Evolutionary conservation across 805 yeast species (phyloP).

Genomic region (Pichia kluyveri): DNA sequence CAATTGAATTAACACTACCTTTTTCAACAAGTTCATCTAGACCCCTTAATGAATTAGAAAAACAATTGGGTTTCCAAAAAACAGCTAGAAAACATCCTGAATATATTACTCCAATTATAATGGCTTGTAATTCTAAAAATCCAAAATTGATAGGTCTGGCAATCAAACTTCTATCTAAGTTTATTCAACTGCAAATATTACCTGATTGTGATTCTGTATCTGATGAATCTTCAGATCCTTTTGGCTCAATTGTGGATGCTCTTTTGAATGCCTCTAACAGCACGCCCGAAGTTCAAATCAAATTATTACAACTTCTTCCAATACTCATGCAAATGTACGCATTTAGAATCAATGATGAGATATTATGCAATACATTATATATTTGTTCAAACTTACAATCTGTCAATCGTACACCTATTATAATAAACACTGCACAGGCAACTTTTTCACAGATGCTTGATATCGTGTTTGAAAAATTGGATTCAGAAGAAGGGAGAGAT

Average conservation of each 20-base stretch:
- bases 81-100: constrained; percentile 28
- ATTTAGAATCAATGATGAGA: constrained; percentile 40
- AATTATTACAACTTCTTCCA: constrained; percentile 78
- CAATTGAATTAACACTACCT: constrained; percentile 37
- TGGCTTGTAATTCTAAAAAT: constrained; percentile 67
- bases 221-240: constrained; percentile 5
- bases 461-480: constrained; percentile 63
- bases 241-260: constrained; percentile 54
- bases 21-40: background rate
- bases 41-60: background rate
- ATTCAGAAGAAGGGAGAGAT: constrained; percentile 28
- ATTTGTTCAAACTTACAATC: constrained; percentile 69
- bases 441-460: constrained; percentile 81
- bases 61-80: background rate
- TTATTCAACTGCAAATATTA: constrained; percentile 47
- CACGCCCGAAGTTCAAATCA: constrained; percentile 67
- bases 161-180: constrained; percentile 57
- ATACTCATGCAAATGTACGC: constrained; percentile 59
- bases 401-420: constrained; percentile 63
- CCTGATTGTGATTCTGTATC: constrained; percentile 33
- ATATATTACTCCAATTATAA: constrained; percentile 58
- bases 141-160: constrained; percentile 66
- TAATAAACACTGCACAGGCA: constrained; percentile 85
- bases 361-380: constrained; percentile 48
- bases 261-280: constrained; percentile 67